These are phyloP conservation scores for Pythium sukuiense DNA, from an alignment of 352 stramenopile genomes.

Conservation along the genomic window DNA sequence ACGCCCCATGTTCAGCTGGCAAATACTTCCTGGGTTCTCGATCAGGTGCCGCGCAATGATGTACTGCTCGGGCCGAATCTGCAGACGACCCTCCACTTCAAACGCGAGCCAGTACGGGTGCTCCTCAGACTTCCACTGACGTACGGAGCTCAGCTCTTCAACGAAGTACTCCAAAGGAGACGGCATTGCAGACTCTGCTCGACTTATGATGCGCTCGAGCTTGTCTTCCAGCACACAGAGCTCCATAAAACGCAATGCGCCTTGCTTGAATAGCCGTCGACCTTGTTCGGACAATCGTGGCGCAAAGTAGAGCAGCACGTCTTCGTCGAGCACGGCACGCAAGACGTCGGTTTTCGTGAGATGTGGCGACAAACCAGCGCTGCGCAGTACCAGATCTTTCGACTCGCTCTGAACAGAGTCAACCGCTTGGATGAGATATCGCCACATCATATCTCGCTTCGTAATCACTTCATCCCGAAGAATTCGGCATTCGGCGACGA, in stretches of 20 bases:
- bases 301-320: conserved; percentile 30
- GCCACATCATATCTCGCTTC: no score
- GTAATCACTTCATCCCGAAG: no score
- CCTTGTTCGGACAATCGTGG: conserved; percentile 27
- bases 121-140: conserved; percentile 43
- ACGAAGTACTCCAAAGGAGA: conserved; percentile 8
- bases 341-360: conserved; percentile 36
- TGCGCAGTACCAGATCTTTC: no score
- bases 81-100: conserved; percentile 73
- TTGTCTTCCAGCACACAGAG: conserved; percentile 81
- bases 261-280: conserved; percentile 25
- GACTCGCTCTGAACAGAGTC: no score
- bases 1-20: conserved; percentile 84
- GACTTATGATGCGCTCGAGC: conserved; percentile 36
- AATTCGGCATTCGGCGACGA: no score
- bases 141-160: not conserved
- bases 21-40: conserved; percentile 51
- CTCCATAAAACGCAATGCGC: conserved; percentile 39
- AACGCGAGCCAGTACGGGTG: conserved; percentile 85
- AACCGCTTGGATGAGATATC: no score
- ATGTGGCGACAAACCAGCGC: no score
- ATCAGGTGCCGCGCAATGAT: conserved; percentile 71
- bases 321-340: conserved; percentile 32
- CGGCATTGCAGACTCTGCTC: conserved; percentile 2
- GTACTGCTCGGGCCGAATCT: conserved; percentile 82